A percentile compares a stretch with the other conserved stretches of the same genome.
Evolutionary conservation across 1,284 basidiomycete genomes (phyloP).

Genomic region (Ceratobasidium sp.): DNA sequence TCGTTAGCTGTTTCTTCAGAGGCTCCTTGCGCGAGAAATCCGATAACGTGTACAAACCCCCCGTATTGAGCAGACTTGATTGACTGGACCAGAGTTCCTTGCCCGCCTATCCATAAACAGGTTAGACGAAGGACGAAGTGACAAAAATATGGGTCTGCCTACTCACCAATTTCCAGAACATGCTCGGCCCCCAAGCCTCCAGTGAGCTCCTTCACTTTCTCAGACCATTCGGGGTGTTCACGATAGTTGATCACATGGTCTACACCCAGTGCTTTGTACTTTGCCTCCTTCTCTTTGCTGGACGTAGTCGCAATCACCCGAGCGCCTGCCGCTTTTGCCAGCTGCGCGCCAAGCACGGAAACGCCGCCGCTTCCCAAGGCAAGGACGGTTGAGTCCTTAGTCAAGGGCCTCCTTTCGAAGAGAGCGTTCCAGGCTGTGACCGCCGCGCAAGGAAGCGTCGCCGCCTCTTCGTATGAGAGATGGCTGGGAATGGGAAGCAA

Average conservation of each 20-base stretch:
- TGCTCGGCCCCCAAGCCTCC: conserved; percentile 10
- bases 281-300: conserved; percentile 66
- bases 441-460: conserved; percentile 58
- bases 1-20: conserved; percentile 1
- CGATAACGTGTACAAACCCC: conserved; percentile 9
- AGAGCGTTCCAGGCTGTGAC: conserved; percentile 65
- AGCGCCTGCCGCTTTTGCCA: conserved; percentile 67
- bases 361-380: conserved; percentile 70
- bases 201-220: conserved; percentile 60
- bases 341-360: conserved; percentile 64
- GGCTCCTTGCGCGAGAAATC: neutral
- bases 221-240: conserved; percentile 64
- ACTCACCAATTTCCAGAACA: conserved; percentile 19
- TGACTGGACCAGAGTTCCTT: conserved; percentile 26
- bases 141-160: neutral
- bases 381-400: conserved; percentile 63
- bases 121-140: neutral
- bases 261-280: conserved; percentile 61
- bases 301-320: conserved; percentile 69
- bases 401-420: conserved; percentile 58
- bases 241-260: conserved; percentile 69
- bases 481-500: conserved; percentile 1
- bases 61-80: conserved; percentile 6
- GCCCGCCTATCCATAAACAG: neutral
- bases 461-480: conserved; percentile 48